These are phyloP conservation scores for Fusarium sp. DNA, from an alignment of 2,329 filamentous ascomycete genomes.

Conservation along the genomic window DNA sequence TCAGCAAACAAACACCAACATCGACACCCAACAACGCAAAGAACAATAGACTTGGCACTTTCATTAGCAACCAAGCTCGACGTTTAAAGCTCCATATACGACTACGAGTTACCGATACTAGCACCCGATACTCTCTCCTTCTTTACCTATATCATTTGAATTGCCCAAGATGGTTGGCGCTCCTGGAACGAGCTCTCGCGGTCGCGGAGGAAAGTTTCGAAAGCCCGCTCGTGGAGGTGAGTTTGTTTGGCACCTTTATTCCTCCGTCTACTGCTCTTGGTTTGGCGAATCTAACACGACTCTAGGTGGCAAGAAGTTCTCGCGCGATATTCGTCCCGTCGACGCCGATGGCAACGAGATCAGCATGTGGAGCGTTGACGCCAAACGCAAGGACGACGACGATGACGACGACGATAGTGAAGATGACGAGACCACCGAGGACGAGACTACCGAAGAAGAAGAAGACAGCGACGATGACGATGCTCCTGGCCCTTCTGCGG, in stretches of 20 bases:
- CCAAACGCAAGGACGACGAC: slow-evolving; percentile 56
- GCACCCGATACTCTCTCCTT: background rate
- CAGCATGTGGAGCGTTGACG: slow-evolving; percentile 81
- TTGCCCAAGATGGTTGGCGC: slow-evolving; percentile 56
- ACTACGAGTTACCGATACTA: background rate
- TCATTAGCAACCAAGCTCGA: background rate
- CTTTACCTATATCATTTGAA: slow-evolving; percentile 7
- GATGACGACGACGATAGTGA: slow-evolving; percentile 61
- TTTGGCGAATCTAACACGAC: background rate
- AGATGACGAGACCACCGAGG: slow-evolving; percentile 60
- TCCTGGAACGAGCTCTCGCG: slow-evolving; percentile 65
- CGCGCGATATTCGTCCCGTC: slow-evolving; percentile 84
- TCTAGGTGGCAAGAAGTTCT: slow-evolving; percentile 94
- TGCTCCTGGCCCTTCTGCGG: slow-evolving; percentile 52
- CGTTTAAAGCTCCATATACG: background rate
- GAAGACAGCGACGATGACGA: slow-evolving; percentile 62
- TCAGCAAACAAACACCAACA: slow-evolving; percentile 31
- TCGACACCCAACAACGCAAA: slow-evolving; percentile 5
- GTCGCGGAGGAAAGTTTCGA: slow-evolving; percentile 91
- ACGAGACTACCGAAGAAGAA: slow-evolving; percentile 61
- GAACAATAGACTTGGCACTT: slow-evolving; percentile 5
- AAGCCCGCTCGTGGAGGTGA: slow-evolving; percentile 92
- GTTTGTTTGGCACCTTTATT: slow-evolving; percentile 37
- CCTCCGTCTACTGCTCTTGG: background rate
- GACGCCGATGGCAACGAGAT: slow-evolving; percentile 89